Conservation (phyloP, 345 rosid species). For the Acer yangbiense region DNA sequence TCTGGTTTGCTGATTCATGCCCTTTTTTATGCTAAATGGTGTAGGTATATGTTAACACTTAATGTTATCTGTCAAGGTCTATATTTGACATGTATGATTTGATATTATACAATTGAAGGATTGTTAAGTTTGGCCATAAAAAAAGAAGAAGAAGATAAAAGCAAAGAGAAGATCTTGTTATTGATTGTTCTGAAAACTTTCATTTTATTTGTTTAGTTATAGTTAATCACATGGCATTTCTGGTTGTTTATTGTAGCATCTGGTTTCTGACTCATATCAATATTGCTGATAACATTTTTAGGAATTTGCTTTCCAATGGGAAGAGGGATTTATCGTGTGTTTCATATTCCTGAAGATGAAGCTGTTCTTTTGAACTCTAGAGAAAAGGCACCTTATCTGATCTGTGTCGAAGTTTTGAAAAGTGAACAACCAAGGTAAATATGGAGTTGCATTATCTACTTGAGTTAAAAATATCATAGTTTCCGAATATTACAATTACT, state of each 20-base stretch:
- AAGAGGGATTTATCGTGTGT: conserved; percentile 88
- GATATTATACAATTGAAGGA: not conserved
- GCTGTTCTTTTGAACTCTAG: conserved; percentile 96
- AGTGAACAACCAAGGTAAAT: conserved; percentile 76
- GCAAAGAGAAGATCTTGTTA: not conserved
- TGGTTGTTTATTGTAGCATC: conserved; percentile 2
- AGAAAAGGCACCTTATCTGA: conserved; percentile 98
- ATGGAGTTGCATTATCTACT: not conserved
- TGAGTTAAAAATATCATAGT: not conserved
- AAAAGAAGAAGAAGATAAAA: not conserved
- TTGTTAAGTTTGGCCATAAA: not conserved
- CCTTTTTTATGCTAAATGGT: not conserved
- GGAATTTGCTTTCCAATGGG: conserved; percentile 99
- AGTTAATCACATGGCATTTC: not conserved
- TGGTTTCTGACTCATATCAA: conserved; percentile 15
- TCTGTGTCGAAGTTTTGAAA: conserved; percentile 89
- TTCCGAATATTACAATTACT: not conserved
- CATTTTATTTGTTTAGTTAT: not conserved
- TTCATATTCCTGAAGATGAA: conserved; percentile 98
- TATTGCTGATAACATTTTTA: conserved; percentile 36
- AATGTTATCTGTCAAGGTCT: not conserved
- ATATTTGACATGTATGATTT: not conserved
- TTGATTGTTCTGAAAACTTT: conserved; percentile 8
- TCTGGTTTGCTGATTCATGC: not conserved
- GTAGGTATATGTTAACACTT: not conserved